Evolutionary conservation across 2,329 filamentous ascomycete genomes (phyloP).

Genomic region (Talaromyces sp.): DNA sequence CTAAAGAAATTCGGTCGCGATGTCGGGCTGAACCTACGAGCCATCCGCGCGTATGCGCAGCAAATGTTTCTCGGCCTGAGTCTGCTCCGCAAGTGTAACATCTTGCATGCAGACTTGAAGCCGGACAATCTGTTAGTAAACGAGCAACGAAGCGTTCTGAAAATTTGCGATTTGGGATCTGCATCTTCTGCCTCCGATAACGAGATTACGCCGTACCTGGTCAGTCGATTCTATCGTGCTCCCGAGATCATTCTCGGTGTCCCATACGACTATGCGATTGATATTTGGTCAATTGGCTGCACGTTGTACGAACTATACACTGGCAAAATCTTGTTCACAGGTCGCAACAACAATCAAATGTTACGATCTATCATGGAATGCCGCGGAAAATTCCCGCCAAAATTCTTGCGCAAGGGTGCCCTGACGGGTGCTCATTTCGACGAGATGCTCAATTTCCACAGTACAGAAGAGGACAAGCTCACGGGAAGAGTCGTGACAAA

Average conservation of each 20-base stretch:
- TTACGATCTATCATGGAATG: conserved; percentile 94
- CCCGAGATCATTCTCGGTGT: conserved; percentile 98
- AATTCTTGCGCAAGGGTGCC: conserved; percentile 79
- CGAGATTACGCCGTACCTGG: conserved; percentile 89
- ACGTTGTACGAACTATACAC: conserved; percentile 97
- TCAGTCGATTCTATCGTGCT: conserved; percentile 95
- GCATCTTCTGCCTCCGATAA: conserved; percentile 87
- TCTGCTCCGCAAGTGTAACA: conserved; percentile 85
- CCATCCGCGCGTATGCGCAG: conserved; percentile 83
- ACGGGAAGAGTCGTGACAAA: conserved; percentile 68
- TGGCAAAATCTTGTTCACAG: conserved; percentile 93
- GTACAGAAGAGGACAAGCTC: conserved; percentile 80
- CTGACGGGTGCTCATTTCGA: conserved; percentile 78
- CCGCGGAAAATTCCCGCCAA: conserved; percentile 84
- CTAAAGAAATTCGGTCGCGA: conserved; percentile 95
- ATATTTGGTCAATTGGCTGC: conserved; percentile 97
- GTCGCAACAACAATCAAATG: conserved; percentile 98
- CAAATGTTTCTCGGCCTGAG: conserved; percentile 90
- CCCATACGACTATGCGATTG: conserved; percentile 88
- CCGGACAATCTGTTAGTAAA: conserved; percentile 96
- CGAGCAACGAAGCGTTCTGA: conserved; percentile 76
- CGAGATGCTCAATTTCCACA: conserved; percentile 77
- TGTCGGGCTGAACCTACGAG: conserved; percentile 83
- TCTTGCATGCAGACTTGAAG: conserved; percentile 94
- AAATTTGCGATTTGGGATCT: conserved; percentile 96